Base-by-base conservation (phyloP, 352 stramenopile genomes). In the Globisporangium polare region DNA sequence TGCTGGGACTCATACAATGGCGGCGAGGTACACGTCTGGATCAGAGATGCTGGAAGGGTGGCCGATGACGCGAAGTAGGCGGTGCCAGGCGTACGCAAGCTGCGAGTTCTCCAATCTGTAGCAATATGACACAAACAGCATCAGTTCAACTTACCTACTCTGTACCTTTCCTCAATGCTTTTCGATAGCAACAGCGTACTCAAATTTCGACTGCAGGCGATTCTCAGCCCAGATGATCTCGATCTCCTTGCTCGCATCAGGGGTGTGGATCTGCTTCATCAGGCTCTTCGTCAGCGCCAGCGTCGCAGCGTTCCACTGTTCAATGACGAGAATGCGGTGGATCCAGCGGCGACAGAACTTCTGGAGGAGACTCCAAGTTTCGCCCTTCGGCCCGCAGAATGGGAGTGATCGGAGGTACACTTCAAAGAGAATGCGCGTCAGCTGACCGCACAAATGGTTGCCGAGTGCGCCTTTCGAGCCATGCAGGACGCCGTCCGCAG, bases 321-420 rank as follows among this genome's bases (percentile, higher is more conserved):
- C 86, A 15, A 95, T 88, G 20, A 95, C 86, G n/a, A 90, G 51
- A 8, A 77, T 72, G n/a, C 86, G 83, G 52, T 95, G 86, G 52
- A 92, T 92, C 86, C 86, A 94, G 8, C 86, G 81, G 0, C 86
- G 79, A 49, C 85, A 95, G 58, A 95, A 95, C 53, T 93, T 95
- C 53, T 93, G 84, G 56, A 95, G 53, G 39, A 95, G 54, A 45
- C 78, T 81, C 84, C 84, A 95, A 6, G 86, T 67, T 27, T 95
- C 86, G 35, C 83, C 78, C 29, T 80, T 72, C 6, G 86, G 83
- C 7, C 86, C 86, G 35, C 83, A 94, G 24, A 82, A 67, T 15
- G 71, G 67, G 27, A 95, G 66, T 29, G 86, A 94, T 35, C 84
- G 77, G 52, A 92, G 47, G 65, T 86, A 94, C 7, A 93, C 60